Percentiles rank a stretch among this genome's conserved stretches.
These are phyloP conservation scores for Ophiostoma pallidulum DNA, from an alignment of 2,329 filamentous ascomycete species.

Conservation along the genomic window DNA sequence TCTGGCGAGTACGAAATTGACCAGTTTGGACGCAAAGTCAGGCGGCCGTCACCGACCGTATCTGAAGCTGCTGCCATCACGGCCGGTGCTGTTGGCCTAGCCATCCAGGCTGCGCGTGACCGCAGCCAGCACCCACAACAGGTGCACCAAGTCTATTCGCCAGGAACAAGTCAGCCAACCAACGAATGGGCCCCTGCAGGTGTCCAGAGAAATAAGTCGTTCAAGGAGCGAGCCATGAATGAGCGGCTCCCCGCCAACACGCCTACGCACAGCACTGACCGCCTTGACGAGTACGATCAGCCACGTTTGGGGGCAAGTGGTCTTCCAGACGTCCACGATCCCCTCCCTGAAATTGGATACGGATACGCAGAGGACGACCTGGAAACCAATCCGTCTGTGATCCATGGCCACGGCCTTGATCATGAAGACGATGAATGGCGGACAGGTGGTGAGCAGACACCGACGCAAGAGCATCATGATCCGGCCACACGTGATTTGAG, in stretches of 20 bases:
- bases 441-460: conserved; percentile 23
- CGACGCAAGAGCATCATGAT: conserved; percentile 26
- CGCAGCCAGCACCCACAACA: conserved; percentile 30
- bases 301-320: conserved; percentile 58
- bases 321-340: conserved; percentile 57
- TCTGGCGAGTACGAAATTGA: conserved; percentile 47
- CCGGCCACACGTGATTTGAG: conserved; percentile 36
- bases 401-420: conserved; percentile 59
- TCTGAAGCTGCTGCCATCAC: conserved; percentile 48
- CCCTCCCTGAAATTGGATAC: conserved; percentile 70
- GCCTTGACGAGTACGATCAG: conserved; percentile 40
- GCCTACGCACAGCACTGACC: conserved; percentile 50
- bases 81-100: conserved; percentile 44
- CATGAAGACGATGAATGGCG: conserved; percentile 20
- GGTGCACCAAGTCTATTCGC: conserved; percentile 16
- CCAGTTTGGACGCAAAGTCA: conserved; percentile 47
- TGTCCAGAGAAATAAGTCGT: conserved; percentile 52
- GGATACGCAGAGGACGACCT: conserved; percentile 51
- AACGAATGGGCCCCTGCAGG: conserved; percentile 37
- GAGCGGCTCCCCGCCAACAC: conserved; percentile 46
- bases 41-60: conserved; percentile 42
- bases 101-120: conserved; percentile 41
- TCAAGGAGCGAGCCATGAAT: conserved; percentile 53
- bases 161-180: neutral
- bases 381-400: conserved; percentile 75